Conservation (phyloP, 345 rosid species). For the Firmiana major region DNA sequence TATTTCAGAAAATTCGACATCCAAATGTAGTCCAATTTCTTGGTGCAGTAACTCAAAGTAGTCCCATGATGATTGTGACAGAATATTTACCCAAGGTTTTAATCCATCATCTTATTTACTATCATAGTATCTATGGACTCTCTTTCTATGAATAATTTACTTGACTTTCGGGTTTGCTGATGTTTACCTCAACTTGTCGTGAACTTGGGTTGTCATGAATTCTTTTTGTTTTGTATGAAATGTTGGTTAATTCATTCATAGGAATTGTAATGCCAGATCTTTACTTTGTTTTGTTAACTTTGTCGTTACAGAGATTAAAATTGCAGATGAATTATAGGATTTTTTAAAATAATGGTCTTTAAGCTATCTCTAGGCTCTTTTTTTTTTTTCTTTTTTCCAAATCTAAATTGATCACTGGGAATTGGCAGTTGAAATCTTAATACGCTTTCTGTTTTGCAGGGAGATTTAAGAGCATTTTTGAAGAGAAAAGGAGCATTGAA, state of each 20-base stretch:
- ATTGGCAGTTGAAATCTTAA: neutral
- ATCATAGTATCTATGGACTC: neutral
- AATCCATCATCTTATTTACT: constrained; percentile 11
- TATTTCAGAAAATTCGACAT: constrained; percentile 91
- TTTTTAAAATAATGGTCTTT: neutral
- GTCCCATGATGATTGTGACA: constrained; percentile 98
- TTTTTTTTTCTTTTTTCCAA: too few relatives aligned
- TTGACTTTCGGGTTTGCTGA: neutral
- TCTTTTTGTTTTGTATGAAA: neutral
- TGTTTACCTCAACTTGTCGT: neutral
- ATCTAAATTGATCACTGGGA: neutral
- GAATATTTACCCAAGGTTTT: constrained; percentile 85
- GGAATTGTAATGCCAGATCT: neutral
- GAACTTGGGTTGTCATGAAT: neutral
- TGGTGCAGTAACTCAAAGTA: constrained; percentile 97
- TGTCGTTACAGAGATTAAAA: neutral
- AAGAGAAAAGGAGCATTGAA: constrained; percentile 57
- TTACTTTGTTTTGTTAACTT: neutral
- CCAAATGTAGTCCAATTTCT: constrained; percentile 96
- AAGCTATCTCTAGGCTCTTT: neutral
- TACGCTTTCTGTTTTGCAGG: constrained; percentile 39
- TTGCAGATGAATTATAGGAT: neutral
- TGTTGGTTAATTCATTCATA: neutral
- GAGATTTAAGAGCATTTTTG: constrained; percentile 65
- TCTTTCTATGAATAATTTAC: neutral